Conservation (phyloP, 257 asterid species). For the Gentiana straminea region DNA sequence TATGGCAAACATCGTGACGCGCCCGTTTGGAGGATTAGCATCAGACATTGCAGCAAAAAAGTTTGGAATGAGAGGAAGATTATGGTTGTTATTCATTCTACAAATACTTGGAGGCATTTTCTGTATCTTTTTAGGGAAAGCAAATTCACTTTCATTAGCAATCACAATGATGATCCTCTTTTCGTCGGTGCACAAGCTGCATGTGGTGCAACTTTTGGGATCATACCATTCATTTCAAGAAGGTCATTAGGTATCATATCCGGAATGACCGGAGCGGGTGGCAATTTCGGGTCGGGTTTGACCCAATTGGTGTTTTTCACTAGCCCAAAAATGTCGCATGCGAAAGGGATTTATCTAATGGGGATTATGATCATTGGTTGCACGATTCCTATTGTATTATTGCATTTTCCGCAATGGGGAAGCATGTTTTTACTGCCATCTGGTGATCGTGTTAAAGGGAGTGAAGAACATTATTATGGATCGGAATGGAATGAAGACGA, state of each 20-base stretch:
- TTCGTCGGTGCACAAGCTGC: constrained; percentile 48
- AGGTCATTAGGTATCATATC: constrained; percentile 37
- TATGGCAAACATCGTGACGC: constrained; percentile 45
- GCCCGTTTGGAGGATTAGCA: constrained; percentile 48
- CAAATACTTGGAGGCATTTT: constrained; percentile 52
- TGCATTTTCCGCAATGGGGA: constrained; percentile 53
- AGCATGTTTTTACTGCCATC: constrained; percentile 35
- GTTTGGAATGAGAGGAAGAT: constrained; percentile 62
- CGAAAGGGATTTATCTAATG: constrained; percentile 31
- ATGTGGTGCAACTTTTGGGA: constrained; percentile 40
- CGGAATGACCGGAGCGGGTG: constrained; percentile 37
- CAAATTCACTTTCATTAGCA: constrained; percentile 31
- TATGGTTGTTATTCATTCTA: constrained; percentile 46
- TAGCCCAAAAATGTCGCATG: constrained; percentile 17
- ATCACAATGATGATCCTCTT: constrained; percentile 44
- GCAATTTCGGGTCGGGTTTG: constrained; percentile 36
- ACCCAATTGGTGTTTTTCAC: constrained; percentile 32
- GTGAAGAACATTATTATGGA: constrained; percentile 25
- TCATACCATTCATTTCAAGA: constrained; percentile 35
- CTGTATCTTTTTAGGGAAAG: constrained; percentile 38
- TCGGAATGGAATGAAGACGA: constrained; percentile 28
- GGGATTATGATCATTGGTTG: constrained; percentile 44
- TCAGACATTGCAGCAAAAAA: constrained; percentile 32
- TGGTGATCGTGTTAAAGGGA: constrained; percentile 10
- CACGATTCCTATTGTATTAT: constrained; percentile 26